Base-by-base conservation (phyloP, 2,329 filamentous ascomycete genomes). In the Exophiala sideris region DNA sequence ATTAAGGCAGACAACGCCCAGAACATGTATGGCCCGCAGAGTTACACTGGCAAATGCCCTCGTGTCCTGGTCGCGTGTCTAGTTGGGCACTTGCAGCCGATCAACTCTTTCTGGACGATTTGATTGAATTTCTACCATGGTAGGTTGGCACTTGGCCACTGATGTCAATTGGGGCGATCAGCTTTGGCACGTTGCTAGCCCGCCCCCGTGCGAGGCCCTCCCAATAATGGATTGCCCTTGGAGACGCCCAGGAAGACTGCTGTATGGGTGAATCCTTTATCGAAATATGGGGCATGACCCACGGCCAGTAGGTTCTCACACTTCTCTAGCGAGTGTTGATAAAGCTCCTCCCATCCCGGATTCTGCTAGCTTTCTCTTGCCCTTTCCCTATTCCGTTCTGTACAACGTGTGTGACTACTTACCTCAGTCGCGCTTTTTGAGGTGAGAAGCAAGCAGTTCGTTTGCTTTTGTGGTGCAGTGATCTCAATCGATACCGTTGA, bases 321-420 rank as follows among this genome's bases (percentile, higher is more conserved):
- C 5, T 4, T 21, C 10, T 21, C 24, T 16, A 12, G 40, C 16
- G 18, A 24, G 40, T 21, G 36, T 40, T 49, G 47, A 49, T 49
- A 49, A 40, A 52, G 29, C 50, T 48, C 21, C 34, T 38, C 36
- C 8, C 36, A 33, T 48, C 50, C 50, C 45, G 16, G 40, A 9
- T 21, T 9, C 18, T 21, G 5, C 16, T 40, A 18, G 36, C 8
- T 10, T 18, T 20, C 44, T 14, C n/a, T 34, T 46, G n/a, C 29
- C 24, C 4, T 33, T 35, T 33, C 14, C 11, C 16, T 21, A 8
- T 42, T 21, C 24, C 16, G 44, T 10, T 48, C 14, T 42, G 12
- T 20, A 29, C 12, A 12, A 14, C 42, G 38, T 8, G 24, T 8
- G 24, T 29, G 24, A 29, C 24, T 5, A 29, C 5, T 29, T 29